Percentiles rank a stretch among this genome's conserved stretches.
phyloP scores from a whole-genome alignment of 1,284 basidiomycete genomes.

The Heterobasidion occidentale region DNA sequence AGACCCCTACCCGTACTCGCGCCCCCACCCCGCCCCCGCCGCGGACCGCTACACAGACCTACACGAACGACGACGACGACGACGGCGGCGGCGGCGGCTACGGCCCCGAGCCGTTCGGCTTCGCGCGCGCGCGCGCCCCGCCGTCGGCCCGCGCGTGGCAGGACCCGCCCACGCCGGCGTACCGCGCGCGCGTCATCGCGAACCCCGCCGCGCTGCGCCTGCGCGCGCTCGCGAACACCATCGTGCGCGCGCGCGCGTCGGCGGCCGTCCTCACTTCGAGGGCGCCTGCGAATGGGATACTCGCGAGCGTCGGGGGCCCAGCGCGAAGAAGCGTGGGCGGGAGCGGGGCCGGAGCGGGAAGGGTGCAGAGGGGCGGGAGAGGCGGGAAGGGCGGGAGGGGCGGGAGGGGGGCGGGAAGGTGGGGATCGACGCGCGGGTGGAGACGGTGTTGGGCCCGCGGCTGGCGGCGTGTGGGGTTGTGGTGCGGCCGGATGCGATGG shows the following conservation, averaged over 20 bases:
- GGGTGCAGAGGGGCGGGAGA: too few species aligned
- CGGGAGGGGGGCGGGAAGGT: neutral
- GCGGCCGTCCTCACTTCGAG: neutral
- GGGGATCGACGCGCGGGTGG: too few species aligned
- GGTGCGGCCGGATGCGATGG: neutral
- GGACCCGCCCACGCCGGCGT: neutral
- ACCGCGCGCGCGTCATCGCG: conserved; percentile 2
- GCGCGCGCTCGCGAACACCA: conserved; percentile 1
- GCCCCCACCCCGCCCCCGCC: neutral
- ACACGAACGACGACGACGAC: neutral
- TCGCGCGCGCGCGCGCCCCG: too few species aligned
- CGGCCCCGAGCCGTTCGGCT: neutral
- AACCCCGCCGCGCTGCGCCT: conserved; percentile 2
- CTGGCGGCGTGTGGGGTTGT: neutral
- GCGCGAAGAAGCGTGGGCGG: too few species aligned
- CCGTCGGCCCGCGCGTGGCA: neutral
- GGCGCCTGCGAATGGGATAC: neutral
- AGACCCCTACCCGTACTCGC: neutral
- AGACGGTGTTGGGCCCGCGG: too few species aligned
- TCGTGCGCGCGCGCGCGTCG: neutral
- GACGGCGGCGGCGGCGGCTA: neutral
- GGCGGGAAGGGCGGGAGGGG: neutral
- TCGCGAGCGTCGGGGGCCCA: too few species aligned
- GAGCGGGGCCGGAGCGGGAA: too few species aligned
- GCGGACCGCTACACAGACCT: neutral